These are phyloP conservation scores for Trametes hirsuta DNA, from an alignment of 1,284 basidiomycete genomes.

Conservation along the genomic window DNA sequence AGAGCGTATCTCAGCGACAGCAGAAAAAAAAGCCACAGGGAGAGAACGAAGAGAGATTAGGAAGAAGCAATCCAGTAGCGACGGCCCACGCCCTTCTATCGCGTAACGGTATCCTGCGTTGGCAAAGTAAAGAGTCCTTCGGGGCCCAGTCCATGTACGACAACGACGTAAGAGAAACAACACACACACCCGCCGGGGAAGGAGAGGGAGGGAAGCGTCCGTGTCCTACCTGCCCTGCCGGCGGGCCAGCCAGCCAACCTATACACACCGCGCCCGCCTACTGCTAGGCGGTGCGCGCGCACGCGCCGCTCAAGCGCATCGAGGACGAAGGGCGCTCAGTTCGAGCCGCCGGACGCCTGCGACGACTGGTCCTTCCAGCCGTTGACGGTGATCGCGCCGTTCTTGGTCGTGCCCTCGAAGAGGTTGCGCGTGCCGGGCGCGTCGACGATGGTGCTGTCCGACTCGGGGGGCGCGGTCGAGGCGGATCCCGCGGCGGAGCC, in stretches of 20 bases:
- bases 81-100: conserved; percentile 20
- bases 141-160: conserved; percentile 7
- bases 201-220: conserved; percentile 7
- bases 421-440: conserved; percentile 40
- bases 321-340: not conserved
- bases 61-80: conserved; percentile 14
- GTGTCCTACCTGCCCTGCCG: conserved; percentile 4
- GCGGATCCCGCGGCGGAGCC: conserved; percentile 14
- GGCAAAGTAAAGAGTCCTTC: conserved; percentile 6
- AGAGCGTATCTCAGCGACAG: not conserved
- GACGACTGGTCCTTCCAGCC: conserved; percentile 30
- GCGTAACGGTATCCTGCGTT: conserved; percentile 13
- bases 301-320: not conserved
- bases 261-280: not conserved
- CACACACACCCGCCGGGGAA: not conserved
- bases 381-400: conserved; percentile 39
- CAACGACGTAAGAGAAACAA: not conserved
- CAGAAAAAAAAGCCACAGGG: not conserved
- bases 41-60: not conserved
- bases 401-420: conserved; percentile 43
- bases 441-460: conserved; percentile 25
- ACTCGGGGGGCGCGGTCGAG: conserved; percentile 19
- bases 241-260: conserved; percentile 1
- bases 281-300: not conserved
- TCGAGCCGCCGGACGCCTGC: not conserved